Conservation (phyloP, 2,329 filamentous ascomycete genomes). For the Kalaharituber pfeilii region DNA sequence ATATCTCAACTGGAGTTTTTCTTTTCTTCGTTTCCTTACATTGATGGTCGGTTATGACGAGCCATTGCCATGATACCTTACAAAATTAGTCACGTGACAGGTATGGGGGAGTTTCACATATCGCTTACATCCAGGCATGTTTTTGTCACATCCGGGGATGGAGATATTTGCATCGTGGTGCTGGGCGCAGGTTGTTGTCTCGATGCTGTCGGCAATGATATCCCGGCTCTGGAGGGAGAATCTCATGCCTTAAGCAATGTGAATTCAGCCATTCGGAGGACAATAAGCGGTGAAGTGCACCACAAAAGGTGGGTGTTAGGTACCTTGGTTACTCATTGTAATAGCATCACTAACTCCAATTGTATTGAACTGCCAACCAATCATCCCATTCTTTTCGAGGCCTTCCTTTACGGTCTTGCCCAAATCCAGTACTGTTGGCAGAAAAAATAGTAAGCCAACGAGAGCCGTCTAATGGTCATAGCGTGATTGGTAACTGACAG, state of each 20-base stretch:
- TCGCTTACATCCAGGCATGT: slow-evolving; percentile 57
- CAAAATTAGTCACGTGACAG: slow-evolving; percentile 2
- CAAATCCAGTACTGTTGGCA: slow-evolving; percentile 54
- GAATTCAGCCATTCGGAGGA: slow-evolving; percentile 47
- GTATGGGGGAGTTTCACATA: not conserved
- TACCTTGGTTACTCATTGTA: slow-evolving; percentile 85
- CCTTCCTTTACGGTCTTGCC: slow-evolving; percentile 74
- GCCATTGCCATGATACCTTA: slow-evolving; percentile 35
- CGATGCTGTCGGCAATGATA: slow-evolving; percentile 92
- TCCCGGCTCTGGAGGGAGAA: slow-evolving; percentile 89
- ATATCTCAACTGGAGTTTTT: too few species aligned
- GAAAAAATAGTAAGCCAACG: slow-evolving; percentile 12
- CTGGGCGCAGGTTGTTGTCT: slow-evolving; percentile 60
- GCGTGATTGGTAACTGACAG: slow-evolving; percentile 25
- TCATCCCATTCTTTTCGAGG: slow-evolving; percentile 65
- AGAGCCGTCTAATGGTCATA: slow-evolving; percentile 1
- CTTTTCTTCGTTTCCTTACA: not conserved
- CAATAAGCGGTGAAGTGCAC: too few species aligned
- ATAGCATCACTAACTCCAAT: slow-evolving; percentile 66
- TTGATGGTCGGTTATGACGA: slow-evolving; percentile 66
- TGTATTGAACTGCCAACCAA: slow-evolving; percentile 90
- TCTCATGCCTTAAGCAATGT: slow-evolving; percentile 44
- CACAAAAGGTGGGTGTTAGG: not conserved
- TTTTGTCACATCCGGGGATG: slow-evolving; percentile 91
- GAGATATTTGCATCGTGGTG: slow-evolving; percentile 85